Conservation (phyloP, 768 basidiomycete genomes). For the Omphalotus guepiniiformis region DNA sequence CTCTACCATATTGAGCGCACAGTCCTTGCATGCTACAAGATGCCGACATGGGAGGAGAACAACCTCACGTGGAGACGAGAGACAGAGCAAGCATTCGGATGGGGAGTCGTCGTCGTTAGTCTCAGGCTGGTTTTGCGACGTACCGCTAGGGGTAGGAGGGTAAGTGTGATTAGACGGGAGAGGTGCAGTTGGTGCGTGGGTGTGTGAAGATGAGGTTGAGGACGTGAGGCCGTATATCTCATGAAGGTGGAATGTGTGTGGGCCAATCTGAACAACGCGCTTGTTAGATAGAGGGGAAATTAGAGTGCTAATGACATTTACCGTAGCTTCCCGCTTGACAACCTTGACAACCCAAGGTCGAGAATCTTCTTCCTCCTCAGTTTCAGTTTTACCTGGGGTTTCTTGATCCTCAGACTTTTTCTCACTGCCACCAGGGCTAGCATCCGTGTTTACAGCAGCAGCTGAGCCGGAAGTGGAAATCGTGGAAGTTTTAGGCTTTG, state of each 20-base stretch:
- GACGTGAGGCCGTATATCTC: slow-evolving; percentile 91
- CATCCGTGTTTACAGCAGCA: slow-evolving; percentile 15
- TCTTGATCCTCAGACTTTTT: neutral
- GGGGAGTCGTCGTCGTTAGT: slow-evolving; percentile 62
- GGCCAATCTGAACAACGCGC: slow-evolving; percentile 61
- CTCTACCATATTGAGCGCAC: slow-evolving; percentile 95
- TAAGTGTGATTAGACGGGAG: slow-evolving; percentile 43
- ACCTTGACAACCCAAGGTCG: slow-evolving; percentile 91
- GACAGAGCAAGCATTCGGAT: slow-evolving; percentile 88
- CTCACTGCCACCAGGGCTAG: neutral
- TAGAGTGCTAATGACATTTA: slow-evolving; percentile 26
- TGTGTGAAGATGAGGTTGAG: slow-evolving; percentile 32
- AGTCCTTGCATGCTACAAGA: slow-evolving; percentile 93
- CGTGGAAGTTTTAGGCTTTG: slow-evolving; percentile 25
- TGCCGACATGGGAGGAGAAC: slow-evolving; percentile 92
- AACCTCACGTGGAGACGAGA: slow-evolving; percentile 85
- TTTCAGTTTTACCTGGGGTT: slow-evolving; percentile 18
- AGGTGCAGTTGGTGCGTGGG: slow-evolving; percentile 30
- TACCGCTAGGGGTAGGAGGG: slow-evolving; percentile 32
- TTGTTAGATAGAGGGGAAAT: neutral
- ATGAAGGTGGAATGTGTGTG: slow-evolving; percentile 91
- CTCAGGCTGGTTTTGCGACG: slow-evolving; percentile 7
- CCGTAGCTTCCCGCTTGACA: slow-evolving; percentile 86
- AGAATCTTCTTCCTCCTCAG: slow-evolving; percentile 41
- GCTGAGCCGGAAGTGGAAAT: slow-evolving; percentile 13